Evolutionary conservation across 306 rosid species (phyloP).

Genomic region (Prinsepia uniflora): DNA sequence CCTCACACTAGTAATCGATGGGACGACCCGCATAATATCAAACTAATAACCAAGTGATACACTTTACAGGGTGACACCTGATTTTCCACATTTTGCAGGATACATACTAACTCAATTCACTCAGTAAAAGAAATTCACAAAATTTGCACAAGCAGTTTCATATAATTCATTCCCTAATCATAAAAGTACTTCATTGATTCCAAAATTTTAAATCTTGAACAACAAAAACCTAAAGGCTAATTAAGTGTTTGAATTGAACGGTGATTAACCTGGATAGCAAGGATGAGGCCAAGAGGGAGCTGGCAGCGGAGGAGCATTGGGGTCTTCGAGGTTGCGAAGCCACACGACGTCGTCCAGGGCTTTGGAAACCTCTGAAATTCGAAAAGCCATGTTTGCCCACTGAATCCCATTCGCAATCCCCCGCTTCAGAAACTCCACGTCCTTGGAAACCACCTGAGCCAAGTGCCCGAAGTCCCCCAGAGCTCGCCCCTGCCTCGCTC

Average conservation of each 20-base stretch:
- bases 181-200: background rate
- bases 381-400: constrained; percentile 65
- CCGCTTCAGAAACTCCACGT: constrained; percentile 58
- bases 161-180: no score
- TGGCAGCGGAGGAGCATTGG: constrained; percentile 42
- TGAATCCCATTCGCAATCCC: constrained; percentile 49
- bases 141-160: background rate
- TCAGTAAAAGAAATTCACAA: background rate
- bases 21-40: background rate
- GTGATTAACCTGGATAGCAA: constrained; percentile 66
- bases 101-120: background rate
- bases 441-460: constrained; percentile 56
- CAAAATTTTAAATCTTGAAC: background rate
- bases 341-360: constrained; percentile 60
- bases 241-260: background rate
- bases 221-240: no score
- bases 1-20: background rate
- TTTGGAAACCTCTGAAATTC: constrained; percentile 56
- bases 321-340: constrained; percentile 83
- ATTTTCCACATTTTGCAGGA: background rate
- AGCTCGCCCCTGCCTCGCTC: constrained; percentile 29
- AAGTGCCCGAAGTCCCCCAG: constrained; percentile 65
- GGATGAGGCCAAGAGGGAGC: constrained; percentile 68
- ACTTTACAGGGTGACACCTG: background rate
- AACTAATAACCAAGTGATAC: background rate